Evolutionary conservation across 768 basidiomycete species (phyloP).

Genomic region (Nidularia sp.): DNA sequence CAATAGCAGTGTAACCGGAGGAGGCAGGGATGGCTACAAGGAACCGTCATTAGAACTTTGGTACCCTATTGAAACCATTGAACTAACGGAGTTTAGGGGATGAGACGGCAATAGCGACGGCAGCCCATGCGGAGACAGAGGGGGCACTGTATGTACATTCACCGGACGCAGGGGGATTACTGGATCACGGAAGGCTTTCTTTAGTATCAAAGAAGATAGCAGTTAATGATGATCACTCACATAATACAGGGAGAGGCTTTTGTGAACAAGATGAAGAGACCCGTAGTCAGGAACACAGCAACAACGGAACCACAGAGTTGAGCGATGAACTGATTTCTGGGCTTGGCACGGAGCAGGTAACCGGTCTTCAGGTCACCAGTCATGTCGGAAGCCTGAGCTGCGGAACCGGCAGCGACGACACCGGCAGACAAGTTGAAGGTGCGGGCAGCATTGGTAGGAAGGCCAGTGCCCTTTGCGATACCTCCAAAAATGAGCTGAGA

Average conservation of each 20-base stretch:
- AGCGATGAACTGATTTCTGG: slow-evolving; percentile 58
- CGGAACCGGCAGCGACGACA: slow-evolving; percentile 49
- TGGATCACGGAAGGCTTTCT: slow-evolving; percentile 3
- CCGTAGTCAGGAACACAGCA: slow-evolving; percentile 55
- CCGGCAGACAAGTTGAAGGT: slow-evolving; percentile 50
- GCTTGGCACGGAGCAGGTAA: slow-evolving; percentile 62
- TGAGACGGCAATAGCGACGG: slow-evolving; percentile 50
- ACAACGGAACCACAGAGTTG: slow-evolving; percentile 56
- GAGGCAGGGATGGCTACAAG: slow-evolving; percentile 43
- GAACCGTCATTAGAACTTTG: not conserved
- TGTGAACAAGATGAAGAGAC: slow-evolving; percentile 59
- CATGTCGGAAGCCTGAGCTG: slow-evolving; percentile 61
- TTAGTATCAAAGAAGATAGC: not conserved
- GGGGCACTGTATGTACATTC: slow-evolving; percentile 53
- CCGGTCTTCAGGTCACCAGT: slow-evolving; percentile 68
- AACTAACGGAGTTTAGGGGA: slow-evolving; percentile 39
- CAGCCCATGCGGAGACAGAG: slow-evolving; percentile 52
- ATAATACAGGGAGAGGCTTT: slow-evolving; percentile 61
- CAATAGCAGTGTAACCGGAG: slow-evolving; percentile 58
- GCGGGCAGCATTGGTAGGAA: slow-evolving; percentile 29
- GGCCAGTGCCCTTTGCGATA: slow-evolving; percentile 42
- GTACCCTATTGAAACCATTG: not conserved
- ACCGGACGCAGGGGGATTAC: slow-evolving; percentile 19
- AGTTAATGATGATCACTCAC: slow-evolving; percentile 16
- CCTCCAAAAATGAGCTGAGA: slow-evolving; percentile 67